A percentile compares a stretch with the other conserved stretches of the same genome.
These are phyloP conservation scores for Geotrichum phurueaensis DNA, from an alignment of 1,139 yeast genomes.

Conservation along the genomic window DNA sequence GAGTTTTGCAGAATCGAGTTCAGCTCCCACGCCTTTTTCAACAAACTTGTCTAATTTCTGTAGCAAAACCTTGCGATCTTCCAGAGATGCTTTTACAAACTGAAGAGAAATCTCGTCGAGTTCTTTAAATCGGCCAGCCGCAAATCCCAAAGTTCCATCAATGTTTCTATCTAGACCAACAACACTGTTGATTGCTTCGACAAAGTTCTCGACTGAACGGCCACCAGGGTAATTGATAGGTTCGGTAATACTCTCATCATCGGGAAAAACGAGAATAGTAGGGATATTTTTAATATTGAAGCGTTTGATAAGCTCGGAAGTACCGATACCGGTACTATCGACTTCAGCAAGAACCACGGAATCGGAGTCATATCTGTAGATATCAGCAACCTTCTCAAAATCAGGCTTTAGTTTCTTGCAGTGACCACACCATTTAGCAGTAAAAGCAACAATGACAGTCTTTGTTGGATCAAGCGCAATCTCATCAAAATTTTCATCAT, in stretches of 20 bases:
- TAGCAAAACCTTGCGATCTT: not conserved
- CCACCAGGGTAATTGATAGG: not conserved
- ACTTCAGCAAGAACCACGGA: conserved; percentile 45
- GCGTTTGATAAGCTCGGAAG: conserved; percentile 40
- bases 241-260: conserved; percentile 11
- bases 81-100: conserved; percentile 11
- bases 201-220: conserved; percentile 41
- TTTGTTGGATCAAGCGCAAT: conserved; percentile 18
- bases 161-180: conserved; percentile 48
- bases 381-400: conserved; percentile 52
- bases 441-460: conserved; percentile 42
- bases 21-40: not conserved
- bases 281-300: conserved; percentile 49
- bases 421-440: conserved; percentile 76
- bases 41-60: conserved; percentile 8
- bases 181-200: conserved; percentile 47
- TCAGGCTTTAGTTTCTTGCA: conserved; percentile 62
- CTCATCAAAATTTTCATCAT: conserved; percentile 24
- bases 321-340: conserved; percentile 43
- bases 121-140: conserved; percentile 51
- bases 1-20: conserved; percentile 31
- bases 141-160: conserved; percentile 46
- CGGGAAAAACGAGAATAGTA: conserved; percentile 45
- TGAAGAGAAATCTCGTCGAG: conserved; percentile 35
- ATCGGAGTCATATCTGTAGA: conserved; percentile 41